These are phyloP conservation scores for Solanum rostratum DNA, from an alignment of 257 asterid species.

Conservation along the genomic window DNA sequence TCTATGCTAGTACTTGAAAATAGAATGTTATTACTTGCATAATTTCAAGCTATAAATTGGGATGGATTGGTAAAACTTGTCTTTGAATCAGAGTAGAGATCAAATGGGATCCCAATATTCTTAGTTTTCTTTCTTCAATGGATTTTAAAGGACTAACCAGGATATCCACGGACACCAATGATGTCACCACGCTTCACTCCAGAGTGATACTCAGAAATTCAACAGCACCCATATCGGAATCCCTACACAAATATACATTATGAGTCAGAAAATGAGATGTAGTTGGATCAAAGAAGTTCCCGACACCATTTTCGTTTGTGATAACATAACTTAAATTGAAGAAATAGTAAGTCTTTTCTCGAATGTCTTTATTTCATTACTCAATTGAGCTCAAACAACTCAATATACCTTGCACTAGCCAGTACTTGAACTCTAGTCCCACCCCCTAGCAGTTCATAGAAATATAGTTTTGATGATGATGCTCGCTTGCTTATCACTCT, in stretches of 20 bases:
- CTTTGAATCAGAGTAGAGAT: too few species aligned
- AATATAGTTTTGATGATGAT: slow-evolving; percentile 1
- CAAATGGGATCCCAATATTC: background rate
- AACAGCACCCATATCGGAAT: background rate
- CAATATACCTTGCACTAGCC: slow-evolving; percentile 8
- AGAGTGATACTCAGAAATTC: background rate
- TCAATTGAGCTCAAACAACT: background rate
- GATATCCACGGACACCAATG: background rate
- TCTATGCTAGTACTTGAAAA: too few species aligned
- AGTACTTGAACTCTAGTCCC: background rate
- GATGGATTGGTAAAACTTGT: too few species aligned
- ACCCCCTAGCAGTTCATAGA: slow-evolving; percentile 1
- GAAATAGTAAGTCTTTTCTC: background rate
- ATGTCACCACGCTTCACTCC: slow-evolving; percentile 2
- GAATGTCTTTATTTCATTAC: background rate
- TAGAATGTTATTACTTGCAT: too few species aligned
- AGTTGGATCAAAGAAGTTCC: background rate
- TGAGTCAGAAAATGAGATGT: background rate
- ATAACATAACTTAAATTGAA: background rate
- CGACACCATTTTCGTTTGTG: background rate
- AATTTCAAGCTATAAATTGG: too few species aligned
- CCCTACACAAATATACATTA: background rate
- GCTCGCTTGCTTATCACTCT: slow-evolving; percentile 1
- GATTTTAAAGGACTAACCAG: background rate
- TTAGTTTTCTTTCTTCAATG: background rate